Evolutionary conservation across 176 grass and related monocot species (phyloP), one percentile per base, ranked within the genome.

Genomic region (barley (Hordeum vulgare)): DNA sequence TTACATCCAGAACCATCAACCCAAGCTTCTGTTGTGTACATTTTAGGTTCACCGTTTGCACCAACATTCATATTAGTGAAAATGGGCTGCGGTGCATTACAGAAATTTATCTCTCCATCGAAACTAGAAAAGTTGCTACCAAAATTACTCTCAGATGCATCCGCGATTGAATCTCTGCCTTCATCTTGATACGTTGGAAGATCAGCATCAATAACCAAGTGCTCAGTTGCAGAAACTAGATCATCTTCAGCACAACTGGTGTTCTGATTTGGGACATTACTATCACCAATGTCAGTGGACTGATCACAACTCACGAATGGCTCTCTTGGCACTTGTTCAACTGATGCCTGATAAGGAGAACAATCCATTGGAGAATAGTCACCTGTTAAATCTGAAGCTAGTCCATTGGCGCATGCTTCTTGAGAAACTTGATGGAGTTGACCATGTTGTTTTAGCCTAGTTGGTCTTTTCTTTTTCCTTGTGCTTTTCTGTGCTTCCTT

Each of bases 281-380:
- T 66, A 66, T 64, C 65, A 62, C 47, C 26, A 71, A 40, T 24
- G 31, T 84, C 54, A 79, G 77, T 6, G 0, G 85, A 76, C 72
- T 85, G 85, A 85, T 88, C 90, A 13, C 45, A 82, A 60, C 66
- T 33, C 66, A 75, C 45, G 51, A 68, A 69, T 67, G 76, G 45
- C 81, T 89, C 84, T 72, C 84, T 81, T 87, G 90, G 60, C 8
- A 13, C 40, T 53, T 87, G 84, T 84, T 92, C 87, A 85, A 28
- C 29, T 84, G 29, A 57, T 56, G 59, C 69, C 3, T 42, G 47
- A 83, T 97, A 94, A 65, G 94, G 94, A 63, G 94, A 97, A 81
- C 81, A 97, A 75, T 97, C 94, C 94, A 94, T 97, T 65, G 94
- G 94, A 65, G 94, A 97, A 89, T 77, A 94, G n/a, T 86, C 89